These are phyloP conservation scores for Intubia oerlemansii DNA, from an alignment of 2,329 filamentous ascomycete species.

Conservation along the genomic window DNA sequence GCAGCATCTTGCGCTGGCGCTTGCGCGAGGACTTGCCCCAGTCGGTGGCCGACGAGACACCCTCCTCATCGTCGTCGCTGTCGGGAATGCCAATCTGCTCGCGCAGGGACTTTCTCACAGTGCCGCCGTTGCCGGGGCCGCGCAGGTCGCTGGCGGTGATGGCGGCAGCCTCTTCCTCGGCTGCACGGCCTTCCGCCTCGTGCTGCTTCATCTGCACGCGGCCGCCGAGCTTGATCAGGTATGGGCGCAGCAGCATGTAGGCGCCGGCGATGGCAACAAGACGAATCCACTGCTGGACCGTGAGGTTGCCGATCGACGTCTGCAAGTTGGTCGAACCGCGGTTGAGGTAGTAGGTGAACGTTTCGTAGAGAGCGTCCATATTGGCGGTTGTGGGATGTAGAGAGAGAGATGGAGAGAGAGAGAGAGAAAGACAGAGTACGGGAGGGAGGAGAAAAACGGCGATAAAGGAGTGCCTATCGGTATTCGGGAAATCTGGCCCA, in stretches of 20 bases:
- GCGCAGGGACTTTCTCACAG: constrained; percentile 21
- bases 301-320: constrained; percentile 27
- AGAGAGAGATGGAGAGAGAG: too few species aligned
- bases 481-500: too few species aligned
- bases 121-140: constrained; percentile 13
- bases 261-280: constrained; percentile 50
- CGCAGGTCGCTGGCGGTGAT: constrained; percentile 42
- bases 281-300: constrained; percentile 37
- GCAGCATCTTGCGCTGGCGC: constrained; percentile 45
- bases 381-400: too few species aligned
- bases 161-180: constrained; percentile 20
- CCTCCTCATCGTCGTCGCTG: constrained; percentile 16
- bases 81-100: constrained; percentile 13
- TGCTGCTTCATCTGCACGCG: constrained; percentile 42
- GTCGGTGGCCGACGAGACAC: constrained; percentile 19
- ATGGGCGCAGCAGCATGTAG: constrained; percentile 54
- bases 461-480: too few species aligned
- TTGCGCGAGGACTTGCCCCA: constrained; percentile 54
- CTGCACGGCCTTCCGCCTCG: constrained; percentile 34
- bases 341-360: too few species aligned
- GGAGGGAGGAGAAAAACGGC: neutral
- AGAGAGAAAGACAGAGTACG: neutral
- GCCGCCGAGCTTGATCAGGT: constrained; percentile 45
- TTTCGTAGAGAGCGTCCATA: too few species aligned
- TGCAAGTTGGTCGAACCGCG: constrained; percentile 22